Percentiles rank a stretch among this genome's conserved stretches.
Conservation (phyloP, 176 grass and related monocot genomes). For the Pontederia crassipes region DNA sequence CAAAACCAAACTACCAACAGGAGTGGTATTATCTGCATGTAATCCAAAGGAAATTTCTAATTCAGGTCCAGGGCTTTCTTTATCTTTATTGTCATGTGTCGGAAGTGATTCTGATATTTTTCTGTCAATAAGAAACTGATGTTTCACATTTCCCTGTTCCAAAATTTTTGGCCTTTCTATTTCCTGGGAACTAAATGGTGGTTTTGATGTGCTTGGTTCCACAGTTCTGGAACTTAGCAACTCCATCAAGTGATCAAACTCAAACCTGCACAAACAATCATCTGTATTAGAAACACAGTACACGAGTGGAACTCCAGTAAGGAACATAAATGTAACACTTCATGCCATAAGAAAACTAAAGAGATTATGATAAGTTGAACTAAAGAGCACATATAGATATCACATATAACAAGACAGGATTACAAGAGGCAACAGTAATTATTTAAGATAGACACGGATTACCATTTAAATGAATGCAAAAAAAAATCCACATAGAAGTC, state of each 20-base stretch:
- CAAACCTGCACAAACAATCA: slow-evolving; percentile 25
- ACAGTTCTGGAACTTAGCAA: slow-evolving; percentile 42
- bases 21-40: not conserved
- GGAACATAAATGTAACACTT: not conserved
- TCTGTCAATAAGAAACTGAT: not conserved
- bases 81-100: not conserved
- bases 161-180: slow-evolving; percentile 12
- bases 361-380: too few relatives aligned
- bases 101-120: not conserved
- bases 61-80: not conserved
- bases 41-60: not conserved
- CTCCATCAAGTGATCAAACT: slow-evolving; percentile 41
- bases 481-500: too few relatives aligned
- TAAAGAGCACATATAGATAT: too few relatives aligned
- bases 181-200: slow-evolving; percentile 13
- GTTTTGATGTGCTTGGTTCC: slow-evolving; percentile 26
- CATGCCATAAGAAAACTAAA: not conserved
- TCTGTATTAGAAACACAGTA: not conserved
- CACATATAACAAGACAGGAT: too few relatives aligned
- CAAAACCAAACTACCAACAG: not conserved
- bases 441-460: too few relatives aligned
- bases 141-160: not conserved
- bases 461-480: too few relatives aligned
- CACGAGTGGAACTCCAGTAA: not conserved
- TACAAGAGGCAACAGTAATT: too few relatives aligned